These are phyloP conservation scores for Chalaropsis thielavioides DNA, from an alignment of 2,329 filamentous ascomycete species.

Conservation along the genomic window DNA sequence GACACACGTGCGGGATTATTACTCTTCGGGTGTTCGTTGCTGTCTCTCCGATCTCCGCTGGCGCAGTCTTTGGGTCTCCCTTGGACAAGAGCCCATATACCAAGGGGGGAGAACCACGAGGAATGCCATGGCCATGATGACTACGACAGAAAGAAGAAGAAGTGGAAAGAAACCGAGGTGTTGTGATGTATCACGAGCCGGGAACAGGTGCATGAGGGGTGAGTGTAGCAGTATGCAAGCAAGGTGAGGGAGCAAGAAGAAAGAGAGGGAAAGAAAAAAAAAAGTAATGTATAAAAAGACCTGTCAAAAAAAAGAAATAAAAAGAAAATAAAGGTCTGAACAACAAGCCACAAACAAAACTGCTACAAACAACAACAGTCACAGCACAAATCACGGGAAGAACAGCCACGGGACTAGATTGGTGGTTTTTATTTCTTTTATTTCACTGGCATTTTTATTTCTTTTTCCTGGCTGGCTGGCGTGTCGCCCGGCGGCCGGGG, in stretches of 20 bases:
- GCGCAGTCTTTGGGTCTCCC: background rate
- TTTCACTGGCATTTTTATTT: background rate
- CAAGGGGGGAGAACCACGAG: background rate
- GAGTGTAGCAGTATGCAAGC: background rate
- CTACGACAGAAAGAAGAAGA: background rate
- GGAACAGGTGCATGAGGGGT: background rate
- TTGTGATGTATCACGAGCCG: background rate
- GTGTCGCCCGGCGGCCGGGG: background rate
- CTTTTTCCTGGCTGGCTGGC: background rate
- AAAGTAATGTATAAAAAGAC: background rate
- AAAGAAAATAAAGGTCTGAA: conserved; percentile 5
- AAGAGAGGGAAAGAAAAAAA: background rate
- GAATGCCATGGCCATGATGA: background rate
- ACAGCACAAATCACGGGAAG: background rate
- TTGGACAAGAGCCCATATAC: background rate
- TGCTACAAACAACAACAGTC: background rate
- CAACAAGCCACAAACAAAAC: background rate
- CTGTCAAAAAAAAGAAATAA: conserved; percentile 1
- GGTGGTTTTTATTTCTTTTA: background rate
- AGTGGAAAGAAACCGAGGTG: background rate
- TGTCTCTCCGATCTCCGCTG: background rate
- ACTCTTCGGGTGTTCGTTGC: background rate
- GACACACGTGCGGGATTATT: background rate
- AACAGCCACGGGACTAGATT: background rate
- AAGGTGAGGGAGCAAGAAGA: background rate